Conservation (phyloP, 306 rosid genomes). For the Erythrophleum fordii region DNA sequence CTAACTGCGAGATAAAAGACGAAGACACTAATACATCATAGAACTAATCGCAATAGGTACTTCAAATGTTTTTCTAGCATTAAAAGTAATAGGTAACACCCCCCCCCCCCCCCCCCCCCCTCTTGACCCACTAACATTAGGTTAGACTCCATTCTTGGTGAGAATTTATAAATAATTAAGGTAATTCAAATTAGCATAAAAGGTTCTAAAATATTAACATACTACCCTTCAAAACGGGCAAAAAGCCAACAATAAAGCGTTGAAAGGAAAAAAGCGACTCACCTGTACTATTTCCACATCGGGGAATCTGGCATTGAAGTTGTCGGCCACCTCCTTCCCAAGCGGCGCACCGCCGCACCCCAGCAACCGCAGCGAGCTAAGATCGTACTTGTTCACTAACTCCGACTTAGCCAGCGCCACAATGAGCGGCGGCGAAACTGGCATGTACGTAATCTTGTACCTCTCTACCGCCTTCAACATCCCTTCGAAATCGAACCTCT, state of each 20-base stretch:
- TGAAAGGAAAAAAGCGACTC: neutral
- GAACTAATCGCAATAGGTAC: neutral
- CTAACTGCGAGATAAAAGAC: neutral
- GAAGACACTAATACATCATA: neutral
- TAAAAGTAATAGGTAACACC: neutral
- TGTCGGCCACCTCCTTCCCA: slow-evolving; percentile 56
- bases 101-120: no score
- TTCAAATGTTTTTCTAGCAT: neutral
- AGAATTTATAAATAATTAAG: neutral
- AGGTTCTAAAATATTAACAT: neutral
- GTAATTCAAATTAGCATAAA: neutral
- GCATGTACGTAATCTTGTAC: slow-evolving; percentile 5
- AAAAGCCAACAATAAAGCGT: neutral
- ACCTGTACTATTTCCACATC: slow-evolving; percentile 64
- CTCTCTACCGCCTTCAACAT: slow-evolving; percentile 12
- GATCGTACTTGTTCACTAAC: slow-evolving; percentile 5
- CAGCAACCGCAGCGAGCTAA: neutral
- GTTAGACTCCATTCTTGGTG: neutral
- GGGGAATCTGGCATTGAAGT: slow-evolving; percentile 60
- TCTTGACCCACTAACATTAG: neutral
- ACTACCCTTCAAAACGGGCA: neutral
- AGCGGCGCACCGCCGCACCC: slow-evolving; percentile 85
- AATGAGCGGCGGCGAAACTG: slow-evolving; percentile 5
- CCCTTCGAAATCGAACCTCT: slow-evolving; percentile 9
- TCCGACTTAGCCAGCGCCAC: slow-evolving; percentile 23